phyloP scores from a whole-genome alignment of 2,329 filamentous ascomycete species.

The Zymoseptoria pseudotritici region DNA sequence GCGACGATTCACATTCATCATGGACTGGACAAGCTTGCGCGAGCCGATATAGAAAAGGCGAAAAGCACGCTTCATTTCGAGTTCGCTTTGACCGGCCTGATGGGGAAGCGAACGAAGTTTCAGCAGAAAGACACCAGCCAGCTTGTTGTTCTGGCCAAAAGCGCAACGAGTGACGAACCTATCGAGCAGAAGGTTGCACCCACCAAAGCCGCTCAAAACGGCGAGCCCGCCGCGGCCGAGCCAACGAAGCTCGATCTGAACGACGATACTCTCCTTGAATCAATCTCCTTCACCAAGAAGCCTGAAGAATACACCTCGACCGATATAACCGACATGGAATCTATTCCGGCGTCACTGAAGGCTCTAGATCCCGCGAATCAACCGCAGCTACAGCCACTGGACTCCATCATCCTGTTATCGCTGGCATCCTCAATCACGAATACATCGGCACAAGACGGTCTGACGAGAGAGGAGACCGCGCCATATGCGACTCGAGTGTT shows the following conservation, averaged over 20 bases:
- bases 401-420: constrained; percentile 78
- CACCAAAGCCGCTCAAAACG: constrained; percentile 1
- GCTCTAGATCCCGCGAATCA: constrained; percentile 70
- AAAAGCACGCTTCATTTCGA: constrained; percentile 60
- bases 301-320: constrained; percentile 28
- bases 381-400: constrained; percentile 71
- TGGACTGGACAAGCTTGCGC: constrained; percentile 69
- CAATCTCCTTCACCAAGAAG: constrained; percentile 66
- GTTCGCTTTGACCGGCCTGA: constrained; percentile 74
- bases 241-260: constrained; percentile 65
- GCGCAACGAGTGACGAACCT: constrained; percentile 37
- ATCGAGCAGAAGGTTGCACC: neutral
- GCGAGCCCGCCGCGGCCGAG: constrained; percentile 6
- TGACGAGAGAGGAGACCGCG: constrained; percentile 88
- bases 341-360: constrained; percentile 55
- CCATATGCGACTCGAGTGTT: constrained; percentile 87
- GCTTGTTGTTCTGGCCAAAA: constrained; percentile 82
- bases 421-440: constrained; percentile 84
- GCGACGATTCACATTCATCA: constrained; percentile 79
- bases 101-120: constrained; percentile 78
- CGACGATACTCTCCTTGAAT: constrained; percentile 86
- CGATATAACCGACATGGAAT: constrained; percentile 38
- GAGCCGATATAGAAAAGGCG: constrained; percentile 62
- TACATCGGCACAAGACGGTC: constrained; percentile 70
- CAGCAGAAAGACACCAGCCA: constrained; percentile 78